A percentile compares a stretch with the other conserved stretches of the same genome.
Evolutionary conservation across 805 yeast species (phyloP).

Genomic region (Clavispora vitiphila): DNA sequence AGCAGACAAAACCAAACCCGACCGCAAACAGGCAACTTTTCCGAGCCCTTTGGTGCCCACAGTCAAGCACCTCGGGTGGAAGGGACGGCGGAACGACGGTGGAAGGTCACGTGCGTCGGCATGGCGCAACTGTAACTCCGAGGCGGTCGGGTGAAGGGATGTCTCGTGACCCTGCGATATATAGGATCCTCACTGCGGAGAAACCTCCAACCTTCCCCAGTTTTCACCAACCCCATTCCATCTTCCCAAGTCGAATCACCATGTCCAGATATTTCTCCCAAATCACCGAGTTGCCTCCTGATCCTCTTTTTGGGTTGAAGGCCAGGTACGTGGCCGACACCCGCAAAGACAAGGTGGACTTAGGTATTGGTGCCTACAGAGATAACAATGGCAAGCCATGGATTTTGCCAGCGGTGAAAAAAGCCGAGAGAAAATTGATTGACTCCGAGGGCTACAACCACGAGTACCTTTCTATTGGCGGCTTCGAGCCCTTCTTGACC

Average conservation of each 20-base stretch:
- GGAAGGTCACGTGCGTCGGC: neutral
- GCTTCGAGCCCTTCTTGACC: constrained; percentile 59
- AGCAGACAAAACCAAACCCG: no score
- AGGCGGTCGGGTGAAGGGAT: constrained; percentile 1
- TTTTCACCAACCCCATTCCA: no score
- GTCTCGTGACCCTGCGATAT: neutral
- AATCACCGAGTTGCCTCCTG: constrained; percentile 70
- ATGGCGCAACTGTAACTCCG: neutral
- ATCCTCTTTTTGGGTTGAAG: constrained; percentile 80
- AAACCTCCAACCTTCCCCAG: neutral
- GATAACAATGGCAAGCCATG: constrained; percentile 67
- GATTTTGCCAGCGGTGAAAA: constrained; percentile 62
- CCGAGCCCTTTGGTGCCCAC: no score
- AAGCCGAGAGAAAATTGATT: constrained; percentile 64
- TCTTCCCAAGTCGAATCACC: no score
- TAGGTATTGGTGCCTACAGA: constrained; percentile 80
- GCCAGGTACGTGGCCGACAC: constrained; percentile 57
- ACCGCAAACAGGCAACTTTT: no score
- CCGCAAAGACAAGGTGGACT: constrained; percentile 67
- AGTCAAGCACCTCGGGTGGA: no score
- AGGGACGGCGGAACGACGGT: neutral
- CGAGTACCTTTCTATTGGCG: constrained; percentile 83
- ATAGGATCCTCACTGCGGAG: neutral
- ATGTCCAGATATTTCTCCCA: constrained; percentile 42
- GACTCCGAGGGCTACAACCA: constrained; percentile 51